Base-by-base conservation (phyloP, 306 rosid genomes). In the Macrotyloma uniflorum region DNA sequence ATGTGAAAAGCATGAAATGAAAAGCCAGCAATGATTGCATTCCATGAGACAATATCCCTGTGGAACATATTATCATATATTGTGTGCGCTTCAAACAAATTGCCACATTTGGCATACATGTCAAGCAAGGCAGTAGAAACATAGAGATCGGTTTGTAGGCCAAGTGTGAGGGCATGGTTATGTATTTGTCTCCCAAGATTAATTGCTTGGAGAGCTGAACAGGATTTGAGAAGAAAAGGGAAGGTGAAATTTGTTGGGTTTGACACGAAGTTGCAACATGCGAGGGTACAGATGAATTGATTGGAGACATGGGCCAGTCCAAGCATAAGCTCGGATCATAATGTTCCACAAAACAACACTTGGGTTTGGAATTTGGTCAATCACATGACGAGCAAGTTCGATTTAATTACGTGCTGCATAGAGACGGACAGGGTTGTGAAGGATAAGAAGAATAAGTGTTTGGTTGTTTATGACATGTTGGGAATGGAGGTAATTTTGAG, bases 161-260 rank as follows among this genome's bases (percentile, higher is more conserved):
- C 85, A 74, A 77, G 73, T 73, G 54, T 47, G 71, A 68, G 26
- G 11, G 40, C 82, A 80, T 80, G 83, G 63, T 55, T 28, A 42
- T 83, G 89, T 73, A 86, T 74, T 62, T 77, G 70, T 63, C 79
- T 77, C 16, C 89, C 89, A 67, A 68, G 57, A 9, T 86, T 74
- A 32, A 77, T 18, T 7, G 71, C 85, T 69, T 80, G 85, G 28
- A 86, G 58, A 70, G 83, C 45, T 8, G 89, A 77, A 59, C 85
- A 86, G 2, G 87, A 87, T 80, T 83, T 86, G 76, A 86, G 83
- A 54, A 86, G 79, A 74, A 83, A 83, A 36, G 89, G 87, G 81
- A 80, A 83, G 7, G 89, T 86, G 77, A 83, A 86, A 5, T 86
- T n/a, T 83, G 66, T 33, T 83, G 62, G 89, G 89, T 36, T 35